phyloP scores from a whole-genome alignment of 331 rosid genomes.

The Malus hybrid region DNA sequence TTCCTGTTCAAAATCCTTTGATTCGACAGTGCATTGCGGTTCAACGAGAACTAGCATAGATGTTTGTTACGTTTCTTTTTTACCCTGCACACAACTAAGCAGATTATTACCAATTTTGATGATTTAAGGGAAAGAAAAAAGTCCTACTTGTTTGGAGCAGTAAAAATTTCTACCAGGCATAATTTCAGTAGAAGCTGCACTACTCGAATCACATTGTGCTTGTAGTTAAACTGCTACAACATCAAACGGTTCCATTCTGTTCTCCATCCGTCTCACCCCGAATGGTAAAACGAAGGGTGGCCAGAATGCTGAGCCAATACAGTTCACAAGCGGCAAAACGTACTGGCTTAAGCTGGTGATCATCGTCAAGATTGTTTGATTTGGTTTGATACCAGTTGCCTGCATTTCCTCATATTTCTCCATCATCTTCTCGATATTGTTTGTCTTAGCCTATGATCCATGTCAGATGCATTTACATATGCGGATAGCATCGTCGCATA shows the following conservation, averaged over 20 bases:
- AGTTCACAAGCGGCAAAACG: not conserved
- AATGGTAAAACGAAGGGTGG: not conserved
- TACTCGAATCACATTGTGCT: not conserved
- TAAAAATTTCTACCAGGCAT: not conserved
- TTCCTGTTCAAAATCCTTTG: not conserved
- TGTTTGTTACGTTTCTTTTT: not conserved
- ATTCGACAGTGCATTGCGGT: not conserved
- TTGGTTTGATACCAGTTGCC: constrained; percentile 43
- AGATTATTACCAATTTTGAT: too few species aligned
- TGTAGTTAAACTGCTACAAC: not conserved
- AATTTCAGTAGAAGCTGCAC: not conserved
- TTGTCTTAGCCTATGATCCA: constrained; percentile 77
- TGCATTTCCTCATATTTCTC: constrained; percentile 72
- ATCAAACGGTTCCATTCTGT: not conserved
- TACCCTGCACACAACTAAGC: not conserved
- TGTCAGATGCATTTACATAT: constrained; percentile 75
- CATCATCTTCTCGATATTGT: constrained; percentile 57
- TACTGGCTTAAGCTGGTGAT: constrained; percentile 24
- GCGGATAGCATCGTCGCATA: constrained; percentile 66
- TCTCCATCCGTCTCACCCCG: not conserved
- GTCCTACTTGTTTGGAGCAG: not conserved
- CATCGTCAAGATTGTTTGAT: constrained; percentile 63
- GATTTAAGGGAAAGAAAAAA: not conserved
- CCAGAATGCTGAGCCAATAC: not conserved
- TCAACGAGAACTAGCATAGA: not conserved